phyloP scores from a whole-genome alignment of 495 filamentous ascomycete genomes.

The Penicillium roqueforti region DNA sequence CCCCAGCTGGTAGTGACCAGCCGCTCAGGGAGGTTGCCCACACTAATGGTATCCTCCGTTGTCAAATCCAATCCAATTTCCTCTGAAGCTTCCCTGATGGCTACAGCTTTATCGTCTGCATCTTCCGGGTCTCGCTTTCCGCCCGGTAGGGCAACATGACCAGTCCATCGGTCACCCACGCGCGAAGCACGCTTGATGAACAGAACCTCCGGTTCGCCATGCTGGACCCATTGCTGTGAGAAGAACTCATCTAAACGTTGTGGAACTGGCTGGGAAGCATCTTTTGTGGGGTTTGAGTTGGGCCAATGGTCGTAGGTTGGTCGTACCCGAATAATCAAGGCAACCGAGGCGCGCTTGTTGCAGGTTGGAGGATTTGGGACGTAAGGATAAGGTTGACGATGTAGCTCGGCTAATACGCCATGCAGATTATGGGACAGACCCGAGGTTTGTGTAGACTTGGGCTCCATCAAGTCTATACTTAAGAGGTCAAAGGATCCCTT shows the following conservation, averaged over 20 bases:
- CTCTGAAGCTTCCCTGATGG: slow-evolving; percentile 65
- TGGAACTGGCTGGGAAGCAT: slow-evolving; percentile 30
- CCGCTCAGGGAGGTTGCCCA: slow-evolving; percentile 69
- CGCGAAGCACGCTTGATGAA: slow-evolving; percentile 75
- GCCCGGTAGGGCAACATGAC: slow-evolving; percentile 71
- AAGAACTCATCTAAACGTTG: slow-evolving; percentile 59
- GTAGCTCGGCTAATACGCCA: slow-evolving; percentile 48
- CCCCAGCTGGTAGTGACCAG: slow-evolving; percentile 72
- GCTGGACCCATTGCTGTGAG: slow-evolving; percentile 62
- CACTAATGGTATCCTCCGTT: slow-evolving; percentile 48
- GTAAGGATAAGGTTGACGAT: slow-evolving; percentile 55
- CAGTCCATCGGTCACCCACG: slow-evolving; percentile 69
- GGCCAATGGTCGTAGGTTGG: slow-evolving; percentile 58
- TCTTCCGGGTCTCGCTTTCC: slow-evolving; percentile 69
- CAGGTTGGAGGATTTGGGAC: slow-evolving; percentile 58
- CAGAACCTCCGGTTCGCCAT: slow-evolving; percentile 70
- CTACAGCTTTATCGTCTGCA: slow-evolving; percentile 58
- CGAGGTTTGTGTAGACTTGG: neutral
- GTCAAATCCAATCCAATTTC: slow-evolving; percentile 67
- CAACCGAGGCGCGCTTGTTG: slow-evolving; percentile 68
- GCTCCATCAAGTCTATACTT: slow-evolving; percentile 6
- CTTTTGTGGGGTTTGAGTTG: slow-evolving; percentile 19
- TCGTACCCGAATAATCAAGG: slow-evolving; percentile 64
- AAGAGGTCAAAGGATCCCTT: neutral
- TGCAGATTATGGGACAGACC: slow-evolving; percentile 33